A percentile compares a stretch with the other conserved stretches of the same genome.
Conservation (phyloP, 2,329 filamentous ascomycete genomes). For the Aspergillus sojae region DNA sequence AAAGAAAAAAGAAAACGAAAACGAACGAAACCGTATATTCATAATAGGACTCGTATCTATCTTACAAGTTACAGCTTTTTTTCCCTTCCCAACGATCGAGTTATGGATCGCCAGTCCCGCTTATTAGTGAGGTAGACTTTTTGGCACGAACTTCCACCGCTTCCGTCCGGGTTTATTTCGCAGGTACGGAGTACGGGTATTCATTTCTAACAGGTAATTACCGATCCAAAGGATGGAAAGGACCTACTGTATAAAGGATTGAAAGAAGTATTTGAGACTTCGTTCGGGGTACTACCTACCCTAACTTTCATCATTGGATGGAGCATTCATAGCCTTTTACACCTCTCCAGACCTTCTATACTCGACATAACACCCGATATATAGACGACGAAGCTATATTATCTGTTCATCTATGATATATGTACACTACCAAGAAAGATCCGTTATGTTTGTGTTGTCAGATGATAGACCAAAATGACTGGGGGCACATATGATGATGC, state of each 20-base stretch:
- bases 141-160: conserved; percentile 15
- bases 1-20: neutral
- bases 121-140: conserved; percentile 14
- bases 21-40: no score
- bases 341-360: neutral
- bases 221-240: neutral
- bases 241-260: neutral
- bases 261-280: neutral
- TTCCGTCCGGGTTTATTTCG: conserved; percentile 16
- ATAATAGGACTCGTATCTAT: neutral
- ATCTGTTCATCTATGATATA: neutral
- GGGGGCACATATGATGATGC: conserved; percentile 1
- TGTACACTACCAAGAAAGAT: neutral
- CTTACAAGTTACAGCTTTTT: neutral
- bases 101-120: conserved; percentile 24
- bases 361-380: neutral
- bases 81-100: conserved; percentile 11
- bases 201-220: neutral
- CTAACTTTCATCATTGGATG: neutral
- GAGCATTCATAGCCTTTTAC: neutral
- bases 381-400: neutral
- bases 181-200: conserved; percentile 3
- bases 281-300: neutral
- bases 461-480: neutral
- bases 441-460: neutral